Percentiles rank a stretch among this genome's conserved stretches.
Evolutionary conservation across 2,329 filamentous ascomycete genomes (phyloP).

Genomic region (Alternaria hordeiaustralica): DNA sequence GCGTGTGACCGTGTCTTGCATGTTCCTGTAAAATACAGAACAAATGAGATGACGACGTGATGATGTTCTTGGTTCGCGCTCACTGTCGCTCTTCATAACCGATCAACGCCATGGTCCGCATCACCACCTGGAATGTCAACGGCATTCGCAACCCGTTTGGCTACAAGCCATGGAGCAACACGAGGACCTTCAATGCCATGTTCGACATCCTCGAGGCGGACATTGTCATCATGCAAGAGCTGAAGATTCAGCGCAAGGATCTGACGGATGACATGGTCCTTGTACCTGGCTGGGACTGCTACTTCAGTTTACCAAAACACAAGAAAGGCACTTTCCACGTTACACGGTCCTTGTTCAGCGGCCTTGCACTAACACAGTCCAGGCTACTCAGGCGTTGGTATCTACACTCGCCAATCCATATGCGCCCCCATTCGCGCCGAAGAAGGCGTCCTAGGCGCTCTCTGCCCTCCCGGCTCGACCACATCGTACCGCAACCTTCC

Average conservation of each 20-base stretch:
- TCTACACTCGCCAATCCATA: constrained; percentile 87
- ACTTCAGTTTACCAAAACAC: constrained; percentile 88
- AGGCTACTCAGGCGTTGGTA: constrained; percentile 95
- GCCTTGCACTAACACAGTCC: constrained; percentile 17
- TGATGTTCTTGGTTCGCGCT: constrained; percentile 9
- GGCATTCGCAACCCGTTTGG: constrained; percentile 62
- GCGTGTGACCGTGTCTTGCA: constrained; percentile 11
- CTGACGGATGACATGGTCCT: constrained; percentile 94
- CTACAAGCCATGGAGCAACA: constrained; percentile 59
- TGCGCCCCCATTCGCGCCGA: constrained; percentile 90
- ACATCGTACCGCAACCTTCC: constrained; percentile 78
- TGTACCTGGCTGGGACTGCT: constrained; percentile 93
- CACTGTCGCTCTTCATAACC: constrained; percentile 11
- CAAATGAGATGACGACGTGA: constrained; percentile 2
- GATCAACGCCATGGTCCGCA: constrained; percentile 66
- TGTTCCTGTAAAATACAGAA: neutral
- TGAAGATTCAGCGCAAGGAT: constrained; percentile 94
- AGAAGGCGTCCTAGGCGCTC: constrained; percentile 86
- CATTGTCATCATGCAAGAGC: constrained; percentile 93
- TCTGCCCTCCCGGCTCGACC: constrained; percentile 74
- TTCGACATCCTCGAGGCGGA: constrained; percentile 92
- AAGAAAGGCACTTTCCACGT: constrained; percentile 74
- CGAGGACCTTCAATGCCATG: constrained; percentile 69
- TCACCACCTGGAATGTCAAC: constrained; percentile 68
- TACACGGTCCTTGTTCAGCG: neutral